A percentile compares a stretch with the other conserved stretches of the same genome.
Conservation (phyloP, 2,329 filamentous ascomycete species). For the Diaporthe helianthi region DNA sequence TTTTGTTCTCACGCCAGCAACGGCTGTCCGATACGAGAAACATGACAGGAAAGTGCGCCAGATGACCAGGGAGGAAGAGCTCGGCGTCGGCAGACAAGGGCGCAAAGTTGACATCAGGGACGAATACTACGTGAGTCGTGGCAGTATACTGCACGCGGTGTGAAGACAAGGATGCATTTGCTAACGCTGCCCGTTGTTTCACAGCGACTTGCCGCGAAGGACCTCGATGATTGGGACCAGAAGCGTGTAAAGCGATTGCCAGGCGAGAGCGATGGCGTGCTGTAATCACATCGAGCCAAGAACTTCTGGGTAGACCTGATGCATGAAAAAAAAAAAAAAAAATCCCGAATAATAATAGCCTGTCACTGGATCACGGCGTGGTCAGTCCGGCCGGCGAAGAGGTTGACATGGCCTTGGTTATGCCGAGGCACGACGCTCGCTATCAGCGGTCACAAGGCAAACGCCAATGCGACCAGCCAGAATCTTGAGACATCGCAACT, state of each 20-base stretch:
- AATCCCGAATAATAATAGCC: background rate
- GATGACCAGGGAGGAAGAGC: constrained; percentile 83
- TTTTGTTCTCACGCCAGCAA: constrained; percentile 93
- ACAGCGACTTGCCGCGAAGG: constrained; percentile 83
- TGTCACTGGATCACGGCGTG: background rate
- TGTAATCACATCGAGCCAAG: constrained; percentile 50
- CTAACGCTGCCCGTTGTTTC: constrained; percentile 28
- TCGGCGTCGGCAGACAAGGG: constrained; percentile 76
- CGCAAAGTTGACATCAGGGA: constrained; percentile 81
- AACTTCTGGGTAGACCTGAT: background rate
- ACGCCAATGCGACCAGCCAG: background rate
- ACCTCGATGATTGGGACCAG: constrained; percentile 96
- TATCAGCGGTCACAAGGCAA: constrained; percentile 2
- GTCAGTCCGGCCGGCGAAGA: background rate
- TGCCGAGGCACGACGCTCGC: background rate
- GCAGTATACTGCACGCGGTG: background rate
- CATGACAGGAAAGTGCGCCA: constrained; percentile 90
- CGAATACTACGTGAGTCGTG: constrained; percentile 78
- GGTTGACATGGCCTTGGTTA: background rate
- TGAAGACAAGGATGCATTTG: constrained; percentile 3
- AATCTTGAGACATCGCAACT: constrained; percentile 15
- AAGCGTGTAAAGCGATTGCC: constrained; percentile 89
- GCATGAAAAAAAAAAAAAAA: background rate
- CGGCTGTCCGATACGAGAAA: constrained; percentile 91
- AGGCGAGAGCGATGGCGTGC: constrained; percentile 86